These are phyloP conservation scores for Mycena vulgaris DNA, from an alignment of 768 basidiomycete genomes.

Conservation along the genomic window DNA sequence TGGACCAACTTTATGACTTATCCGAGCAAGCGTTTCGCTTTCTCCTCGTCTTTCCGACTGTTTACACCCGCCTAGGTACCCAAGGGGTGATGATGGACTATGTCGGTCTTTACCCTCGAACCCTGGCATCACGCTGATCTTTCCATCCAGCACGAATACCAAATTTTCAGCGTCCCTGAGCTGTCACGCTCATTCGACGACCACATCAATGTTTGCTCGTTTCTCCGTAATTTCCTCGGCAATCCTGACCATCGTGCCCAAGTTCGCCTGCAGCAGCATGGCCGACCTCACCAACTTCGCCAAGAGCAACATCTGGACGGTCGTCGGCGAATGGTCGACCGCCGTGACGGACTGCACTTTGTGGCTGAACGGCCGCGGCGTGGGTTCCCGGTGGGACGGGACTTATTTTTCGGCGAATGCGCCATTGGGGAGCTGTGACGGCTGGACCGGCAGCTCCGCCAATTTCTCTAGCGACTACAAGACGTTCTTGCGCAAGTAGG, in stretches of 20 bases:
- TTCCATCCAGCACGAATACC: conserved; percentile 74
- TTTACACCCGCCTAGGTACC: conserved; percentile 43
- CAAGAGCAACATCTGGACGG: conserved; percentile 75
- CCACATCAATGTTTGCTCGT: conserved; percentile 66
- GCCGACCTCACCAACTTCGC: conserved; percentile 63
- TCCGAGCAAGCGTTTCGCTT: conserved; percentile 46
- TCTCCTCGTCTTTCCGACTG: not conserved
- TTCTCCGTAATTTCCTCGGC: not conserved
- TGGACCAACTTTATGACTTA: conserved; percentile 74
- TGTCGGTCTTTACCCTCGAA: conserved; percentile 53
- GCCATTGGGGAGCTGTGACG: conserved; percentile 71
- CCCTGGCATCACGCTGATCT: conserved; percentile 1
- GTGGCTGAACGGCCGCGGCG: conserved; percentile 86
- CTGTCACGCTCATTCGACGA: conserved; percentile 68
- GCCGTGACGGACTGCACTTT: conserved; percentile 81
- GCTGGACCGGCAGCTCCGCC: conserved; percentile 72
- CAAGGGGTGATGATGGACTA: conserved; percentile 78
- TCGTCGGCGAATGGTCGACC: conserved; percentile 87
- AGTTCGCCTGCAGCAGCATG: conserved; percentile 71
- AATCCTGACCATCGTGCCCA: conserved; percentile 1
- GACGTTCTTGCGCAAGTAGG: conserved; percentile 72
- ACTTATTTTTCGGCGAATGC: conserved; percentile 60
- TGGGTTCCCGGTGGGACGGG: conserved; percentile 80
- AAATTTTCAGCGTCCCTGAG: conserved; percentile 76
- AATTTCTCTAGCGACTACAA: conserved; percentile 77